These are phyloP conservation scores for Ceratobasidium sp. DNA, from an alignment of 1,284 basidiomycete species.

Conservation along the genomic window DNA sequence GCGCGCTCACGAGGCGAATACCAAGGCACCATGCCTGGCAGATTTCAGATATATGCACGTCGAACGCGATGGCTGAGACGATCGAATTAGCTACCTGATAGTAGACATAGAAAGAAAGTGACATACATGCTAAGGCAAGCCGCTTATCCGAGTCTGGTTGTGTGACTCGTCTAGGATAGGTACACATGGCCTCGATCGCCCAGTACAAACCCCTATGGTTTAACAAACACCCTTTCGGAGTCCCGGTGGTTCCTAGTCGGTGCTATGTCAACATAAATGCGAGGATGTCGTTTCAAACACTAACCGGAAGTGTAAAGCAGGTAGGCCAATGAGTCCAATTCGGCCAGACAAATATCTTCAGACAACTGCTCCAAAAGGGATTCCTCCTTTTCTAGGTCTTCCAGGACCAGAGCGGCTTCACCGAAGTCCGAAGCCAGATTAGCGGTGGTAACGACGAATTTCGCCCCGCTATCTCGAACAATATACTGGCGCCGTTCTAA, in stretches of 20 bases:
- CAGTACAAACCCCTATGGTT: slow-evolving; percentile 63
- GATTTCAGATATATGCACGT: slow-evolving; percentile 66
- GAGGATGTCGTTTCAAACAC: slow-evolving; percentile 17
- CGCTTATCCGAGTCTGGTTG: slow-evolving; percentile 58
- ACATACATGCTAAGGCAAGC: slow-evolving; percentile 63
- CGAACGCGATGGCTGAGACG: slow-evolving; percentile 62
- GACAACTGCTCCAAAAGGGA: slow-evolving; percentile 57
- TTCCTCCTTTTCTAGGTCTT: slow-evolving; percentile 53
- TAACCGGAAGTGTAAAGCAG: slow-evolving; percentile 69
- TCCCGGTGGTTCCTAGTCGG: slow-evolving; percentile 65
- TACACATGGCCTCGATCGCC: slow-evolving; percentile 62
- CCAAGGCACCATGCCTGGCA: slow-evolving; percentile 63
- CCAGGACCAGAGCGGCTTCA: slow-evolving; percentile 27
- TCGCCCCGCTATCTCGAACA: slow-evolving; percentile 62
- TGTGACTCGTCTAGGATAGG: slow-evolving; percentile 55
- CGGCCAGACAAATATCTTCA: slow-evolving; percentile 56
- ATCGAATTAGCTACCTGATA: background rate
- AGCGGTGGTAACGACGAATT: slow-evolving; percentile 61
- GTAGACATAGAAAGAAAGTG: slow-evolving; percentile 48
- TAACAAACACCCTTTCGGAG: slow-evolving; percentile 70
- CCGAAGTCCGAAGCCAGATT: slow-evolving; percentile 50
- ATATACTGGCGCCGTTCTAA: slow-evolving; percentile 65
- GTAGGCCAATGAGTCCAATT: slow-evolving; percentile 61
- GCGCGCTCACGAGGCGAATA: slow-evolving; percentile 63
- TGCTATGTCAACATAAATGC: background rate